A percentile compares a stretch with the other conserved stretches of the same genome.
These are phyloP conservation scores for Boletus rubescentipes DNA, from an alignment of 768 basidiomycete genomes.

Conservation along the genomic window DNA sequence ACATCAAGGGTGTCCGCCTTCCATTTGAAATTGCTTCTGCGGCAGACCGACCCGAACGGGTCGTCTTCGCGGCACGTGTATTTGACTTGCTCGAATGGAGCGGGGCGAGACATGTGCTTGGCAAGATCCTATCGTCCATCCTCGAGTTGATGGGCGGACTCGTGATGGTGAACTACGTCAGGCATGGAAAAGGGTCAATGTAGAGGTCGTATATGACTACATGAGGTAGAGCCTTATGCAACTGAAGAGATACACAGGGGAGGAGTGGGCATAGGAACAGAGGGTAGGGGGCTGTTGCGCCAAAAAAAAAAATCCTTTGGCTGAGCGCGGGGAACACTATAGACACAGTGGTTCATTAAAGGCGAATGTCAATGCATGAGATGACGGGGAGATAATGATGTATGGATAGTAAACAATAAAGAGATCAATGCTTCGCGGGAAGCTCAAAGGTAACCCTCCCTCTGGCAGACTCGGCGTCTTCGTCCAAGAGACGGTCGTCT, in stretches of 20 bases:
- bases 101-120: slow-evolving; percentile 33
- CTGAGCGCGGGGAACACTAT: background rate
- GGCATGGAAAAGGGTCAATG: background rate
- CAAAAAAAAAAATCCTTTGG: slow-evolving; percentile 1
- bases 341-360: slow-evolving; percentile 1
- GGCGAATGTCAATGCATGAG: background rate
- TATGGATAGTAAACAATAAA: background rate
- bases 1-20: slow-evolving; percentile 31
- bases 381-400: background rate
- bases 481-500: slow-evolving; percentile 9
- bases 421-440: slow-evolving; percentile 6
- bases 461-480: slow-evolving; percentile 16
- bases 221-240: slow-evolving; percentile 1
- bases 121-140: slow-evolving; percentile 22
- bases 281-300: background rate
- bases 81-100: slow-evolving; percentile 43
- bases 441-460: slow-evolving; percentile 23
- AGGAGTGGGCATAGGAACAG: background rate
- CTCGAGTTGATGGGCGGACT: slow-evolving; percentile 6
- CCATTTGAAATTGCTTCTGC: slow-evolving; percentile 46
- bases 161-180: background rate
- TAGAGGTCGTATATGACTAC: slow-evolving; percentile 5
- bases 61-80: slow-evolving; percentile 26
- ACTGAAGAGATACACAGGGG: slow-evolving; percentile 6
- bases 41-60: slow-evolving; percentile 32